phyloP scores from a whole-genome alignment of 176 grass and related monocot genomes.

The Rhipidocladum racemiflorum region DNA sequence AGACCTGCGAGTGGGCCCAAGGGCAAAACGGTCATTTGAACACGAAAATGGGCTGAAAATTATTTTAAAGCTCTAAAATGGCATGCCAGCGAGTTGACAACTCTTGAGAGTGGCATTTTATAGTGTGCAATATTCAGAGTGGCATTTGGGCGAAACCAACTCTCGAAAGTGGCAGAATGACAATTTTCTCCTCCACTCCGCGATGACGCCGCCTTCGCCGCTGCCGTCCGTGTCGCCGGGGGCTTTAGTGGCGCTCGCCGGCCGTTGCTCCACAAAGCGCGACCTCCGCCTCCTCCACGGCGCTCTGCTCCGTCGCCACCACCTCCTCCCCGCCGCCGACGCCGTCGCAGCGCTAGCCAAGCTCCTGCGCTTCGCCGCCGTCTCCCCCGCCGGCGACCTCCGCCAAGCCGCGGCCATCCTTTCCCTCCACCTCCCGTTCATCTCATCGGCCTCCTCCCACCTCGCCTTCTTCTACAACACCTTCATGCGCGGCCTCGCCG shows the following conservation, averaged over 20 bases:
- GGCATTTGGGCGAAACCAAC: no score
- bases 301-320: conserved; percentile 38
- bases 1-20: no score
- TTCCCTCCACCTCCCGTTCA: conserved; percentile 40
- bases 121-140: no score
- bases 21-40: no score
- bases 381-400: conserved; percentile 53
- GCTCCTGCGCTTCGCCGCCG: conserved; percentile 57
- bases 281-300: conserved; percentile 47
- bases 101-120: no score
- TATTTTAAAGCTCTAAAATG: no score
- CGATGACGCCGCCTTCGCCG: conserved; percentile 23
- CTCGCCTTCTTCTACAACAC: conserved; percentile 69
- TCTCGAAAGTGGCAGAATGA: no score
- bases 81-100: no score
- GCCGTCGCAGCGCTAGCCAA: conserved; percentile 44
- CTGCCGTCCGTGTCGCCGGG: conserved; percentile 10
- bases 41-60: no score
- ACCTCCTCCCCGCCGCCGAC: conserved; percentile 27
- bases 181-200: no score
- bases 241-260: conserved; percentile 15
- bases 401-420: conserved; percentile 37
- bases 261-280: conserved; percentile 24
- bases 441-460: conserved; percentile 31
- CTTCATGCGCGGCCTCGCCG: conserved; percentile 50